Evolutionary conservation across 192 early-diverging fungal species (phyloP).

Genomic region (Umbelopsis isabellina): DNA sequence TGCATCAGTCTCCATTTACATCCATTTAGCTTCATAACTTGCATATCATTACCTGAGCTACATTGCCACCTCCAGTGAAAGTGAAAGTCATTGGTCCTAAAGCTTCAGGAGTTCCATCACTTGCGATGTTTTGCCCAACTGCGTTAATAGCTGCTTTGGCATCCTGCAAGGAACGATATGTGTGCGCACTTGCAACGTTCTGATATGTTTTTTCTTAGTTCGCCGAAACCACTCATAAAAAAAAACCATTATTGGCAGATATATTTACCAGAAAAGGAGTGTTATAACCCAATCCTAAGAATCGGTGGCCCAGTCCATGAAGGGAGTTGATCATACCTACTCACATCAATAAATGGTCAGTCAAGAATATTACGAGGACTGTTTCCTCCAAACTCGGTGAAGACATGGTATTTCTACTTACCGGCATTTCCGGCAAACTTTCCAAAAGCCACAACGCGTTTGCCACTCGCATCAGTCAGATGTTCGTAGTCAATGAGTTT

Average conservation of each 20-base stretch:
- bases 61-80: constrained; percentile 92
- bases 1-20: neutral
- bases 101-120: constrained; percentile 84
- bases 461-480: constrained; percentile 73
- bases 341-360: neutral
- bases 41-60: constrained; percentile 59
- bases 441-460: constrained; percentile 91
- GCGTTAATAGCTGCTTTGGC: constrained; percentile 61
- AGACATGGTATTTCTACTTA: constrained; percentile 7
- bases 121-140: constrained; percentile 80
- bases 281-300: constrained; percentile 90
- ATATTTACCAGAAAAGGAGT: constrained; percentile 85
- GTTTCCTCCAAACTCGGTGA: too few relatives aligned
- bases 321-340: constrained; percentile 85
- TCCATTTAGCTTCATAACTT: neutral
- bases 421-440: constrained; percentile 94
- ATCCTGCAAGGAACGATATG: constrained; percentile 66
- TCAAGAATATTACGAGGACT: too few relatives aligned
- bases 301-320: constrained; percentile 88
- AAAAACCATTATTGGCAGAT: neutral
- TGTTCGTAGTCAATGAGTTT: constrained; percentile 96
- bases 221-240: neutral
- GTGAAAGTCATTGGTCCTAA: constrained; percentile 91
- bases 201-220: constrained; percentile 13
- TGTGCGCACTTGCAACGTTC: constrained; percentile 76